Conservation (phyloP, 129 eudicot genomes). For the Cynara cardunculus region DNA sequence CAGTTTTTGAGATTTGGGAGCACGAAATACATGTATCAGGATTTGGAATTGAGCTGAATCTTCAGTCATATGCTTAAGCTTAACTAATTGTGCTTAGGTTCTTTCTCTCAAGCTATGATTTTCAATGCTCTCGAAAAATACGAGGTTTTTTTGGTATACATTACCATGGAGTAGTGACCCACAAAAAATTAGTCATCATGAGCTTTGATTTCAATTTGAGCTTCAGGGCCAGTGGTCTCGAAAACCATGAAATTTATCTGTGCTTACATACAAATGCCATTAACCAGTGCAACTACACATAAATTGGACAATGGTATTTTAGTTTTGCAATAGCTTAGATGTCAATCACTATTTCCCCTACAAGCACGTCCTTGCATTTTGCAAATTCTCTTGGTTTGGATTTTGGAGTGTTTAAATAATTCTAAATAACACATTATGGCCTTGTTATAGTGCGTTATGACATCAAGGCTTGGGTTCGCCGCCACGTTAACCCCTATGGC, state of each 20-base stretch:
- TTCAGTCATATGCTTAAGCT: not conserved
- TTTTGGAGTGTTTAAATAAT: conserved; percentile 1
- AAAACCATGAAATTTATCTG: not conserved
- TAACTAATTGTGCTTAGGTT: conserved; percentile 4
- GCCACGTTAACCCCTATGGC: too few relatives aligned
- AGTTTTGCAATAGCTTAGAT: conserved; percentile 3
- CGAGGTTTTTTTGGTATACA: not conserved
- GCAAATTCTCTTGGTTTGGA: not conserved
- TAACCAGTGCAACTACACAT: not conserved
- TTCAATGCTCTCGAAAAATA: not conserved
- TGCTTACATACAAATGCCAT: not conserved
- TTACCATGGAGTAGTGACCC: not conserved
- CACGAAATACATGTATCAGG: not conserved
- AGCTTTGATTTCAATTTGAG: conserved; percentile 1
- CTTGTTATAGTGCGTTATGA: too few relatives aligned
- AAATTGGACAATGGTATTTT: not conserved
- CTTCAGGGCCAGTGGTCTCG: not conserved
- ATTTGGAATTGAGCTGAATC: not conserved
- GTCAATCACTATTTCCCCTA: not conserved
- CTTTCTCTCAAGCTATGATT: not conserved
- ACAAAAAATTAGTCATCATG: not conserved
- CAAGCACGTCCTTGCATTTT: not conserved
- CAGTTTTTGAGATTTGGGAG: not conserved
- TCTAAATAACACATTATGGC: too few relatives aligned
- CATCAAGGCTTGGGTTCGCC: too few relatives aligned